phyloP scores from a whole-genome alignment of 768 basidiomycete genomes.

The Mycena amicta region DNA sequence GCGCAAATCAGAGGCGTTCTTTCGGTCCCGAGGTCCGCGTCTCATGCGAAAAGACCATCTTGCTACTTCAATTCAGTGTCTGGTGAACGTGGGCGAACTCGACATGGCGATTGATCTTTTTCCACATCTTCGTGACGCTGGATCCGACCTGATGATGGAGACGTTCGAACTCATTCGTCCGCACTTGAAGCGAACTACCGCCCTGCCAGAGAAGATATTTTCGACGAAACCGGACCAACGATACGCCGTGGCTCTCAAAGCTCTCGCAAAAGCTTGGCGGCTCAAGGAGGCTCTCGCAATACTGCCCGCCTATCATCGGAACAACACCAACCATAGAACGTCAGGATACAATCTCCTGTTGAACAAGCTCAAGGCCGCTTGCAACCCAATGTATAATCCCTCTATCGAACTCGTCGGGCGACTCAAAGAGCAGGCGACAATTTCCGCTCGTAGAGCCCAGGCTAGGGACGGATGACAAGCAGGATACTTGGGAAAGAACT shows the following conservation, averaged over 20 bases:
- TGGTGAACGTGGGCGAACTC: slow-evolving; percentile 5
- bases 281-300: slow-evolving; percentile 15
- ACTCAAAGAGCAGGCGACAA: neutral
- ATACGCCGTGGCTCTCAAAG: neutral
- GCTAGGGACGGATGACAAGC: too few relatives aligned
- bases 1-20: slow-evolving; percentile 5
- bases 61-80: slow-evolving; percentile 9
- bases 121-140: neutral
- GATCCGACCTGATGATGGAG: neutral
- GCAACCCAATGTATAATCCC: neutral
- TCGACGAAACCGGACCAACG: neutral
- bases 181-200: neutral
- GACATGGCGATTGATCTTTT: slow-evolving; percentile 12
- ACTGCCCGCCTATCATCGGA: neutral
- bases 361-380: slow-evolving; percentile 3
- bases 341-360: slow-evolving; percentile 6
- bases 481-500: too few relatives aligned
- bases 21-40: neutral
- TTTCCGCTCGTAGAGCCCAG: neutral
- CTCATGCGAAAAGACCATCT: slow-evolving; percentile 2
- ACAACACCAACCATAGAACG: neutral
- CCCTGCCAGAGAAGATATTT: neutral
- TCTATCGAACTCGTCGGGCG: neutral
- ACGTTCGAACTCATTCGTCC: slow-evolving; percentile 5
- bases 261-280: slow-evolving; percentile 17